Base-by-base conservation (phyloP, 805 yeast species). In the Priceomyces haplophilus region DNA sequence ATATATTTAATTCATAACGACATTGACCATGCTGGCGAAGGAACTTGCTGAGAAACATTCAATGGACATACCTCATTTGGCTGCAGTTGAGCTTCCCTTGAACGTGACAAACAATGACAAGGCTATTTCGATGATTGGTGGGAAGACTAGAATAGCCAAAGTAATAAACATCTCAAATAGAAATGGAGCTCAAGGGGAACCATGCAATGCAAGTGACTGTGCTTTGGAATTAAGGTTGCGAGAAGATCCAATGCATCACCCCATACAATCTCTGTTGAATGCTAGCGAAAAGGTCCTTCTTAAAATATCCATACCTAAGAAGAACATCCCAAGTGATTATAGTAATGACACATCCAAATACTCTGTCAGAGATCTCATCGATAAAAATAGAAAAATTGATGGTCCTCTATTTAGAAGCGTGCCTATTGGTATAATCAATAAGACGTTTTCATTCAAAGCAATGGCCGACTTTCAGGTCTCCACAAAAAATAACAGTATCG, bases 391-490 rank as follows among this genome's bases (percentile, higher is more conserved):
- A n/a, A 54, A 61, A 10, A 18, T 37, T 13, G 38, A 41, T 3
- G 55, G 61, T 3, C 51, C 60, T 2, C 51, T 65, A 3, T 70
- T 75, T 39, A 63, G 62, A 18, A 72, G 78, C 2, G 70, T 72
- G 35, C 91, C 96, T 0, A 73, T 78, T 3, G 89, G 83, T 0
- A 75, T 88, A 15, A 70, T 88, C 15, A 79, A 80, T 52, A 75
- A 79, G 44, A 83, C 83, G 13, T 83, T 81, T 55, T 76, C 85
- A 48, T 91, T 91, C 60, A 76, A 96, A 51, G 88, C 86, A 49
- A 78, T 89, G 74, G 82, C 91, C 0, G 98, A 90, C 62, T 91
- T 88, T 60, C 98, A 93, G 59, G 76, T 78, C 49, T 67, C 78
- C 24, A 77, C 88, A 10, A 75, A 74, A 38, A 74, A 78, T 51